Base-by-base conservation (phyloP, 1,139 yeast species). In the Lodderomyces pseudojiufengensis region DNA sequence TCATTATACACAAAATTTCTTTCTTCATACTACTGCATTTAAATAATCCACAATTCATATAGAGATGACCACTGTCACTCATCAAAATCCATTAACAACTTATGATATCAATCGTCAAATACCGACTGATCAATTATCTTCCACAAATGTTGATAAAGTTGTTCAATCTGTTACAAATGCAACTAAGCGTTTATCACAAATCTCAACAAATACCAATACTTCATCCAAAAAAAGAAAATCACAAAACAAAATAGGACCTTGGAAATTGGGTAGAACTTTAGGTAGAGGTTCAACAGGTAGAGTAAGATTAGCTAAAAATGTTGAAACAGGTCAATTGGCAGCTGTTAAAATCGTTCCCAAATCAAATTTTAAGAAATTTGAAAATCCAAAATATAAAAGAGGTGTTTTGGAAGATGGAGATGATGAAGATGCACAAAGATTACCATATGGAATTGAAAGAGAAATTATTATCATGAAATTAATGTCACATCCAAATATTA, bases 341-440 rank as follows among this genome's bases (percentile, higher is more conserved):
- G 99, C 99, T 1, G 95, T 94, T 39, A 92, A 92, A 59, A 88
- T 94, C 45, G 96, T 92, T 10, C 95, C 98, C 27, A 92, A 92
- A 55, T 75, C 88, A 31, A 68, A 68, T 54, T 70, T 70, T 52
- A 68, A 64, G 48, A 70, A 79, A 45, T 75, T 85, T 43, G 78
- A 74, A 40, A 69, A 70, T 48, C 75, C 76, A 9, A 70, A 70
- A 49, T 70, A 70, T 47, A 63, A 59, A 41, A 52, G 63, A 29
- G 38, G 41, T 3, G 60, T 58, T 23, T 73, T 76, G 36, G 73
- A 22, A 20, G 29, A 26, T 22, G 23, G 11, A 4, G 39, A 43
- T 24, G 48, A 59, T 3, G 61, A 60, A 21, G 74, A 75, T 37
- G 73, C 76, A 23, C 80, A 77, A 36, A 74, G 82, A 9, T 69